Conservation (phyloP, 495 filamentous ascomycete genomes). For the Paragyromitra xinjiangensis region DNA sequence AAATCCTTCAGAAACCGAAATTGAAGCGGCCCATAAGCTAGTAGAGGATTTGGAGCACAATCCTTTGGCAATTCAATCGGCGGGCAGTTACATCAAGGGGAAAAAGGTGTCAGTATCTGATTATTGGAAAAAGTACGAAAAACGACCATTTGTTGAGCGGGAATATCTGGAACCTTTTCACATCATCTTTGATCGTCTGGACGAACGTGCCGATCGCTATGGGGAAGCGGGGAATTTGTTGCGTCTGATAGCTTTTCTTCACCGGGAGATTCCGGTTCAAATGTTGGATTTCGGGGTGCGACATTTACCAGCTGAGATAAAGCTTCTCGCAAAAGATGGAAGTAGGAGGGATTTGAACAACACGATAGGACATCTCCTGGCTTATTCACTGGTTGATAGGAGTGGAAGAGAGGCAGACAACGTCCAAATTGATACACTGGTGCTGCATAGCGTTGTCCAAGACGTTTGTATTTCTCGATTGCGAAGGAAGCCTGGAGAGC, state of each 20-base stretch:
- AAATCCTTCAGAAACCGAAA: conserved; percentile 66
- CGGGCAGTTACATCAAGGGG: conserved; percentile 75
- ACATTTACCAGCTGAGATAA: conserved; percentile 25
- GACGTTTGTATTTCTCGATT: conserved; percentile 78
- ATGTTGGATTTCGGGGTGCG: conserved; percentile 68
- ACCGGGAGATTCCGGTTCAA: conserved; percentile 77
- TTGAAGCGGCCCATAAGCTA: conserved; percentile 69
- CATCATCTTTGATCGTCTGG: conserved; percentile 74
- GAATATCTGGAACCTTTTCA: conserved; percentile 68
- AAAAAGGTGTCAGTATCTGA: conserved; percentile 74
- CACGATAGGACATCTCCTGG: conserved; percentile 63
- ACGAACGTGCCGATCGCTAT: conserved; percentile 63
- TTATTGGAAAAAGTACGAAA: conserved; percentile 75
- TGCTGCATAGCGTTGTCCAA: conserved; percentile 79
- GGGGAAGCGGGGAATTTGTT: conserved; percentile 75
- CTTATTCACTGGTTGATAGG: conserved; percentile 57
- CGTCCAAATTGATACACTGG: conserved; percentile 73
- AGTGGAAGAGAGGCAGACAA: conserved; percentile 65
- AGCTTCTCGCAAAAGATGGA: conserved; percentile 52
- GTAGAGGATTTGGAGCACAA: conserved; percentile 75
- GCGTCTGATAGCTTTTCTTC: conserved; percentile 76
- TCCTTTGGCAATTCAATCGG: conserved; percentile 80
- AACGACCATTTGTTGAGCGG: conserved; percentile 71
- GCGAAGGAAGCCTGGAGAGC: conserved; percentile 65
- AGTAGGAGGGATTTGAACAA: conserved; percentile 67